Percentiles rank a stretch among this genome's conserved stretches.
These are phyloP conservation scores for Fonsecaea nubica DNA, from an alignment of 2,329 filamentous ascomycete species.

Conservation along the genomic window DNA sequence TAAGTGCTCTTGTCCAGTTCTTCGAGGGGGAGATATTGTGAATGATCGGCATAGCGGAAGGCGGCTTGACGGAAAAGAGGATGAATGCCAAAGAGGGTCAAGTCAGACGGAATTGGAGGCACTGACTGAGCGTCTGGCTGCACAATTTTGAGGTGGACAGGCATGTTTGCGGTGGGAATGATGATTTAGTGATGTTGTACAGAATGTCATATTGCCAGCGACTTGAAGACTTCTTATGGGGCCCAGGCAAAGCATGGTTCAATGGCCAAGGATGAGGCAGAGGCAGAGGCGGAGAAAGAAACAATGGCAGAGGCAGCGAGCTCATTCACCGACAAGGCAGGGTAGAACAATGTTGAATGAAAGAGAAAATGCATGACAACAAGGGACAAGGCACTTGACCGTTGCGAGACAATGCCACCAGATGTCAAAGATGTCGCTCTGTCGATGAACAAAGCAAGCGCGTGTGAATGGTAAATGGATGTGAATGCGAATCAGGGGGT, in stretches of 20 bases:
- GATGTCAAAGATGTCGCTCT: neutral
- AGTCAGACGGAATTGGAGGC: neutral
- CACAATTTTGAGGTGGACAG: neutral
- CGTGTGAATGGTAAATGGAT: neutral
- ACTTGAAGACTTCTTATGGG: neutral
- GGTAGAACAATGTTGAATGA: neutral
- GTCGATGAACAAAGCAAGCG: neutral
- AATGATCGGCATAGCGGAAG: slow-evolving; percentile 1
- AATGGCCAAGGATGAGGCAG: neutral
- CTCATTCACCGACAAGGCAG: neutral
- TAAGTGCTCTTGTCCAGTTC: slow-evolving; percentile 12
- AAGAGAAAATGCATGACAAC: neutral
- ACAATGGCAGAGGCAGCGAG: neutral
- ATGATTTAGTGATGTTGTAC: neutral
- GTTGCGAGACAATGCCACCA: neutral
- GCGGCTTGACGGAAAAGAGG: slow-evolving; percentile 11
- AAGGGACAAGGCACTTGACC: neutral
- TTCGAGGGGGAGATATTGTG: neutral
- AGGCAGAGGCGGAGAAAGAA: neutral
- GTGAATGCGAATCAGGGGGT: neutral
- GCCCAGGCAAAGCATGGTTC: neutral
- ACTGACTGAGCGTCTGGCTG: neutral
- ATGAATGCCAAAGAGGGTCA: slow-evolving; percentile 12
- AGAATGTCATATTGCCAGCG: neutral
- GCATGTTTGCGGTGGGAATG: neutral